phyloP scores from a whole-genome alignment of 495 filamentous ascomycete species.

The Aspergillus ostianus region DNA sequence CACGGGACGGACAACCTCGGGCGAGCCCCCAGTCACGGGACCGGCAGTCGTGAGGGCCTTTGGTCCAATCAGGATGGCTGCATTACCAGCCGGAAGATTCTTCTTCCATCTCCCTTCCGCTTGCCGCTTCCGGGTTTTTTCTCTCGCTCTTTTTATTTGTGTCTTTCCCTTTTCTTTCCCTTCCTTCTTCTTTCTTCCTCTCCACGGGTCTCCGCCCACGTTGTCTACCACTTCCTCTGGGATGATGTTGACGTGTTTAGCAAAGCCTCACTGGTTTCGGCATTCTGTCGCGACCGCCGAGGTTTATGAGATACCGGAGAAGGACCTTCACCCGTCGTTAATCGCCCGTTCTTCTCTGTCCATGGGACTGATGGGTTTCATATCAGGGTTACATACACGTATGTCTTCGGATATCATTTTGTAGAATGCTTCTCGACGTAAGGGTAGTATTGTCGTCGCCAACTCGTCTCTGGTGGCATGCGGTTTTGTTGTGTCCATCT shows the following conservation, averaged over 20 bases:
- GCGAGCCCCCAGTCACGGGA: slow-evolving; percentile 38
- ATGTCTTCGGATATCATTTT: neutral
- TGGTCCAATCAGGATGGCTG: slow-evolving; percentile 35
- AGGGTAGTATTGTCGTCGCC: no score
- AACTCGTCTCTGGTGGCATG: no score
- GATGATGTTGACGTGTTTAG: slow-evolving; percentile 46
- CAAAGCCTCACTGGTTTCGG: slow-evolving; percentile 45
- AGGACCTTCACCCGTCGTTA: slow-evolving; percentile 53
- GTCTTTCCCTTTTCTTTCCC: slow-evolving; percentile 7
- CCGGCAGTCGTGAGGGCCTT: slow-evolving; percentile 1
- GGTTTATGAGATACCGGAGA: slow-evolving; percentile 42
- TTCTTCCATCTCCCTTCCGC: slow-evolving; percentile 34
- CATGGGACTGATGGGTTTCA: slow-evolving; percentile 52
- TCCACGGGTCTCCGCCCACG: slow-evolving; percentile 49
- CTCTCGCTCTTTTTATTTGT: slow-evolving; percentile 15
- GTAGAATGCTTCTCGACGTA: neutral
- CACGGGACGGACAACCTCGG: slow-evolving; percentile 50
- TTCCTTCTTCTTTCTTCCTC: slow-evolving; percentile 26
- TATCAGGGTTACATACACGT: slow-evolving; percentile 50
- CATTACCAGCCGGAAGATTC: slow-evolving; percentile 41
- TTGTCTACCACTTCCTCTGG: slow-evolving; percentile 35
- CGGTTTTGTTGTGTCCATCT: no score
- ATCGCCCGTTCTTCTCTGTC: slow-evolving; percentile 54
- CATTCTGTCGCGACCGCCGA: slow-evolving; percentile 49
- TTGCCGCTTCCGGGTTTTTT: slow-evolving; percentile 12